A percentile compares a stretch with the other conserved stretches of the same genome.
Evolutionary conservation across 83 land plant species (phyloP).

Genomic region (Diphasiastrum complanatum): DNA sequence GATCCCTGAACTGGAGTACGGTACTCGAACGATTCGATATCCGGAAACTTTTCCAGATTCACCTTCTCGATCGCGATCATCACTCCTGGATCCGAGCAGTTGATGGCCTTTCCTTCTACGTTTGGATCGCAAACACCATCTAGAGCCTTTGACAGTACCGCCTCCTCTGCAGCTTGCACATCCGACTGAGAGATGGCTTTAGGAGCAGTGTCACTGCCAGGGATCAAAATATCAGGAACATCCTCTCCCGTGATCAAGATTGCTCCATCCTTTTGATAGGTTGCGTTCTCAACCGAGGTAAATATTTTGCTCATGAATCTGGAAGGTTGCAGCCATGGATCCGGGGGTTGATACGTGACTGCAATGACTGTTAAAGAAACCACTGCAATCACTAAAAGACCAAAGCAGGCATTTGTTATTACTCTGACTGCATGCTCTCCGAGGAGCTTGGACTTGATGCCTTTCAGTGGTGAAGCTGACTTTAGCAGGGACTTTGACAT

Average conservation of each 20-base stretch:
- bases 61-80: conserved; percentile 54
- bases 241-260: conserved; percentile 76
- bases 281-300: conserved; percentile 62
- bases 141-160: not conserved
- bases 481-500: too few relatives aligned
- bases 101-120: conserved; percentile 31
- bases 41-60: conserved; percentile 53
- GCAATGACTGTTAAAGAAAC: conserved; percentile 76
- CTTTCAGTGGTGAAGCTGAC: too few relatives aligned
- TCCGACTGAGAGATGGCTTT: not conserved
- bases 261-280: conserved; percentile 53
- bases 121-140: conserved; percentile 30
- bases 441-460: conserved; percentile 42
- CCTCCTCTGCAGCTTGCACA: not conserved
- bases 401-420: conserved; percentile 61
- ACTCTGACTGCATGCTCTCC: conserved; percentile 47
- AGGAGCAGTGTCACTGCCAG: too few relatives aligned
- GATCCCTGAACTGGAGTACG: conserved; percentile 58
- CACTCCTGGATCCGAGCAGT: conserved; percentile 65
- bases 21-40: conserved; percentile 62
- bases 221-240: conserved; percentile 28
- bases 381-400: conserved; percentile 65
- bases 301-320: conserved; percentile 42
- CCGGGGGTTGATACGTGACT: conserved; percentile 82
- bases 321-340: conserved; percentile 63